phyloP scores from a whole-genome alignment of 768 basidiomycete genomes.

The Calocera viscosa region DNA sequence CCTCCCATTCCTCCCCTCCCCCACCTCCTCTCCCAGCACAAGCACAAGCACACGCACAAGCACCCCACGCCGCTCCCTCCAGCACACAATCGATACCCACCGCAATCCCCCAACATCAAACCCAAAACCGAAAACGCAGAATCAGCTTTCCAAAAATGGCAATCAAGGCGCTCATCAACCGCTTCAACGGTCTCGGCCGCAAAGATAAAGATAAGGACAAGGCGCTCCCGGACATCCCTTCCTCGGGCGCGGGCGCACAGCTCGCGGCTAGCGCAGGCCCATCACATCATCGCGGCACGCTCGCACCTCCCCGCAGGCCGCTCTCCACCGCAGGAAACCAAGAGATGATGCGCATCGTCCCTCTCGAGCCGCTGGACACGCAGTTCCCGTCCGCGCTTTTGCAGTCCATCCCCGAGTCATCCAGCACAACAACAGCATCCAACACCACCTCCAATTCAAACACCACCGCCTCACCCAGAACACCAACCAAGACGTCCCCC shows the following conservation, averaged over 20 bases:
- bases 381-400: neutral
- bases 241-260: slow-evolving; percentile 41
- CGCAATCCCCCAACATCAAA: too few species aligned
- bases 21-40: too few species aligned
- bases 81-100: too few species aligned
- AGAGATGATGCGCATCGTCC: neutral
- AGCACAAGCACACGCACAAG: too few species aligned
- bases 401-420: neutral
- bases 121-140: too few species aligned
- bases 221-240: slow-evolving; percentile 59
- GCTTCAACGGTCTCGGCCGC: slow-evolving; percentile 41
- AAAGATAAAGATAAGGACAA: slow-evolving; percentile 43
- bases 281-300: too few species aligned
- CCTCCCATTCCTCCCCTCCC: too few species aligned
- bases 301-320: slow-evolving; percentile 28
- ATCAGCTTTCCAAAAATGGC: slow-evolving; percentile 11
- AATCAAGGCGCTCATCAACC: slow-evolving; percentile 78
- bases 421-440: neutral
- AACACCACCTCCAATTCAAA: neutral
- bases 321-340: slow-evolving; percentile 17
- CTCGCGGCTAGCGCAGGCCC: too few species aligned
- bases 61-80: too few species aligned
- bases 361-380: neutral
- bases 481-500: neutral
- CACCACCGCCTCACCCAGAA: neutral